Conservation (phyloP, 23 red algal genomes). For the Cyanidiococcus yangmingshanensis region DNA sequence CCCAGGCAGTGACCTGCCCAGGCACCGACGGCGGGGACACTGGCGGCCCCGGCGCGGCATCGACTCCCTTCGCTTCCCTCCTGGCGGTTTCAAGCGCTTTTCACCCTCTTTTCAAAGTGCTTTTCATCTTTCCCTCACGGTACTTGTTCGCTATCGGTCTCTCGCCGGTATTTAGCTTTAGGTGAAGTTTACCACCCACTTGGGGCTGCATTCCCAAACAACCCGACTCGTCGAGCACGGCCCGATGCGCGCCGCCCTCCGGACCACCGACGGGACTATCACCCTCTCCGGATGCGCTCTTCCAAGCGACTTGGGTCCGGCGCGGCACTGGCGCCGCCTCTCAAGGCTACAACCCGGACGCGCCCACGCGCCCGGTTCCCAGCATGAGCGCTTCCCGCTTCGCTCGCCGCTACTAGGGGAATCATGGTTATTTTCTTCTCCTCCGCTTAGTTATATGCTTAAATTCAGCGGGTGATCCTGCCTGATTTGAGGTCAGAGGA, state of each 20-base stretch:
- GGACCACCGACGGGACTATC: slow-evolving; percentile 66
- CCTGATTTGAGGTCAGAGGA: slow-evolving; percentile 74
- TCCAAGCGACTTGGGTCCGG: slow-evolving; percentile 26
- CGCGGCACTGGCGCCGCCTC: not conserved
- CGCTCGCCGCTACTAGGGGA: slow-evolving; percentile 95
- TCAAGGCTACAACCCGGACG: slow-evolving; percentile 16
- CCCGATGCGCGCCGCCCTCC: slow-evolving; percentile 33
- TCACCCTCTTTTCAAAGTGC: slow-evolving; percentile 71
- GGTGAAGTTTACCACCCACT: slow-evolving; percentile 87
- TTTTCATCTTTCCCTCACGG: slow-evolving; percentile 85
- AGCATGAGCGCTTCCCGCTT: slow-evolving; percentile 73
- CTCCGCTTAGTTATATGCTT: slow-evolving; percentile 89
- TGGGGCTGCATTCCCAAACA: slow-evolving; percentile 87
- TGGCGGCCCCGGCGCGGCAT: slow-evolving; percentile 21
- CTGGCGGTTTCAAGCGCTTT: slow-evolving; percentile 58
- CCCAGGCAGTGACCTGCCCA: not conserved
- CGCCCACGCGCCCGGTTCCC: slow-evolving; percentile 43
- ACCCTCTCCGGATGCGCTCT: slow-evolving; percentile 43
- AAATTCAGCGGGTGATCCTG: slow-evolving; percentile 83
- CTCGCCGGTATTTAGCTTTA: slow-evolving; percentile 80
- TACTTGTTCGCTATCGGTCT: slow-evolving; percentile 90
- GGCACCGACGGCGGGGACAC: not conserved
- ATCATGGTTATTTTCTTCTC: slow-evolving; percentile 86
- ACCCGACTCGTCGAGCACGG: slow-evolving; percentile 62
- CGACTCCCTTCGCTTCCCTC: slow-evolving; percentile 64